Conservation (phyloP, 305 asterid genomes). For the Plantago rigida region DNA sequence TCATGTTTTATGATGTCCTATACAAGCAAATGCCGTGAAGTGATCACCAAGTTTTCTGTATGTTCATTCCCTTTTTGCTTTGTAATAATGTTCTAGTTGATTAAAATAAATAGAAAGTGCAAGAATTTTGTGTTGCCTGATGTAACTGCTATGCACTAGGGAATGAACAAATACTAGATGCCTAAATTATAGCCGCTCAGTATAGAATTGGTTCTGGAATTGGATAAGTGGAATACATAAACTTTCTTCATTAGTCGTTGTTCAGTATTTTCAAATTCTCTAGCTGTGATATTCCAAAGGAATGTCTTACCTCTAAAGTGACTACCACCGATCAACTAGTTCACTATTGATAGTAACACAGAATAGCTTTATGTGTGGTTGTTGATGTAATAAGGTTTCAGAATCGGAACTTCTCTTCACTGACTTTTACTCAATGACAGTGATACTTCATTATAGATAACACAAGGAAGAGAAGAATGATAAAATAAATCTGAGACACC, state of each 20-base stretch:
- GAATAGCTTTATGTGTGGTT: not conserved
- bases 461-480: too few relatives aligned
- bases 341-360: constrained; percentile 26
- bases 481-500: too few relatives aligned
- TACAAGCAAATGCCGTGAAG: not conserved
- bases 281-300: constrained; percentile 25
- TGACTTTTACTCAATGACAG: too few relatives aligned
- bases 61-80: not conserved
- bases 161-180: constrained; percentile 11
- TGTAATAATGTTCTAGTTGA: not conserved
- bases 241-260: constrained; percentile 17
- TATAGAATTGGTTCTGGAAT: constrained; percentile 12
- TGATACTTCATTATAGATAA: too few relatives aligned
- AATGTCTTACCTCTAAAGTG: constrained; percentile 15
- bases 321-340: constrained; percentile 22
- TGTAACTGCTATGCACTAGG: constrained; percentile 17
- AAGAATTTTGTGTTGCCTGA: not conserved
- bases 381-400: not conserved
- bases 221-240: constrained; percentile 14
- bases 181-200: constrained; percentile 14
- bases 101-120: constrained; percentile 3
- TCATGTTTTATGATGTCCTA: too few relatives aligned
- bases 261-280: constrained; percentile 27
- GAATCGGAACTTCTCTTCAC: too few relatives aligned
- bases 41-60: not conserved